phyloP scores from a whole-genome alignment of 495 filamentous ascomycete species.

The Sporormia fimetaria region DNA sequence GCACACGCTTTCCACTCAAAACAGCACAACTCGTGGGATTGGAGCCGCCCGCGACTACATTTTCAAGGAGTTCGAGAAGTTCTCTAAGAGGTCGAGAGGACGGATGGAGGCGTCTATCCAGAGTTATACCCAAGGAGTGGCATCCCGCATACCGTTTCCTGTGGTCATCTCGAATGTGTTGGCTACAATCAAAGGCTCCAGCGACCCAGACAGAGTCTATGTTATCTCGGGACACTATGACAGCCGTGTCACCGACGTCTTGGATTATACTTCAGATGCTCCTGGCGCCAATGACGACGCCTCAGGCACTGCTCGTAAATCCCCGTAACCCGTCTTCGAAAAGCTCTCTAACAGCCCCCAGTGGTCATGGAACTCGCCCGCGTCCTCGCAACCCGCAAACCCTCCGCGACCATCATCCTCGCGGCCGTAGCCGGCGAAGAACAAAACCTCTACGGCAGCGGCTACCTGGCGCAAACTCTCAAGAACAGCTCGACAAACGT shows the following conservation, averaged over 20 bases:
- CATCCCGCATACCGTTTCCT: constrained; percentile 36
- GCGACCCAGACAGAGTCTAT: constrained; percentile 38
- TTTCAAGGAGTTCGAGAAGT: constrained; percentile 30
- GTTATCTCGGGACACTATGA: constrained; percentile 47
- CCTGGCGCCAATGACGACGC: constrained; percentile 47
- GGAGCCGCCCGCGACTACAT: constrained; percentile 47
- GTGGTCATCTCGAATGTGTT: constrained; percentile 41
- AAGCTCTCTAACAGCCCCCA: constrained; percentile 4
- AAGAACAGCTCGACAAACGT: constrained; percentile 38
- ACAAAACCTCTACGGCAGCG: constrained; percentile 40
- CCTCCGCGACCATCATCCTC: constrained; percentile 42
- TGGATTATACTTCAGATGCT: constrained; percentile 40
- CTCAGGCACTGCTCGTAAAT: constrained; percentile 28
- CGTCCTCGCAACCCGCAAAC: constrained; percentile 34
- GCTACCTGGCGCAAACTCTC: constrained; percentile 38
- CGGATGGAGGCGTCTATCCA: constrained; percentile 35
- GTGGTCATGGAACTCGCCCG: constrained; percentile 41
- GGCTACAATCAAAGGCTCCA: constrained; percentile 39
- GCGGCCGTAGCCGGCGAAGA: constrained; percentile 45
- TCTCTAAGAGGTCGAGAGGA: constrained; percentile 10
- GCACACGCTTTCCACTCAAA: constrained; percentile 42
- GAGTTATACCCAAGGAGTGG: constrained; percentile 38
- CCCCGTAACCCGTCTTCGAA: neutral
- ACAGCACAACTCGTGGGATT: constrained; percentile 37
- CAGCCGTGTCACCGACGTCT: constrained; percentile 36